These are phyloP conservation scores for Morella rubra DNA, from an alignment of 306 rosid genomes.

Conservation along the genomic window DNA sequence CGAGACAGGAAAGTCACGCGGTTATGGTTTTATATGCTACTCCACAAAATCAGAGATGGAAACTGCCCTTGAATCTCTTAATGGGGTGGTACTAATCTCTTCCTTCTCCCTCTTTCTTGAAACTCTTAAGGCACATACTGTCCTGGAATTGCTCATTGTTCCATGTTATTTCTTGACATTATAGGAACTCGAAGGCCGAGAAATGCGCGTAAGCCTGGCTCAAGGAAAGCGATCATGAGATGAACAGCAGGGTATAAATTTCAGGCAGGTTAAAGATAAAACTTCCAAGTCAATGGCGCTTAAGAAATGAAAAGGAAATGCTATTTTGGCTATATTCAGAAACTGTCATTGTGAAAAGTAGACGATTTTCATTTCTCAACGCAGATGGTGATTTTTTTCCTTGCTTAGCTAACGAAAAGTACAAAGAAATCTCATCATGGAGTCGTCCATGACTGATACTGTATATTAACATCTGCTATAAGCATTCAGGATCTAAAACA, in stretches of 20 bases:
- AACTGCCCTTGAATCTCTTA: constrained; percentile 59
- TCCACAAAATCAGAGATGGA: constrained; percentile 81
- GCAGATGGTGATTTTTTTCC: constrained; percentile 27
- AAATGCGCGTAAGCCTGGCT: constrained; percentile 85
- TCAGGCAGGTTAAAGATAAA: constrained; percentile 19
- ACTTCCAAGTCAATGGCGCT: constrained; percentile 19
- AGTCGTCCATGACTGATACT: background rate
- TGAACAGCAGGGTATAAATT: constrained; percentile 17
- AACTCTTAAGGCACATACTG: background rate
- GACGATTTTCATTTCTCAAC: constrained; percentile 23
- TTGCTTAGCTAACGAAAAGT: constrained; percentile 8
- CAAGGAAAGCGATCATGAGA: constrained; percentile 63
- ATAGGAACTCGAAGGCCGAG: constrained; percentile 87
- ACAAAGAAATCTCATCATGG: background rate
- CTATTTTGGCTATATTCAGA: constrained; percentile 11
- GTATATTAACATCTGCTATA: background rate
- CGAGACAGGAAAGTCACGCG: constrained; percentile 82
- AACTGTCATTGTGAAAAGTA: constrained; percentile 21
- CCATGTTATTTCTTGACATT: constrained; percentile 18
- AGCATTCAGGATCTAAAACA: background rate
- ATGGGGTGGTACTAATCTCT: constrained; percentile 59
- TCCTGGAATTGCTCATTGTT: constrained; percentile 10
- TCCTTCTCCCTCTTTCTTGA: constrained; percentile 5
- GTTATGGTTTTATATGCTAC: constrained; percentile 86
- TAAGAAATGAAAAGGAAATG: constrained; percentile 26